These are phyloP conservation scores for Mucor sp. DNA, from an alignment of 371 early-diverging fungal genomes.

Conservation along the genomic window DNA sequence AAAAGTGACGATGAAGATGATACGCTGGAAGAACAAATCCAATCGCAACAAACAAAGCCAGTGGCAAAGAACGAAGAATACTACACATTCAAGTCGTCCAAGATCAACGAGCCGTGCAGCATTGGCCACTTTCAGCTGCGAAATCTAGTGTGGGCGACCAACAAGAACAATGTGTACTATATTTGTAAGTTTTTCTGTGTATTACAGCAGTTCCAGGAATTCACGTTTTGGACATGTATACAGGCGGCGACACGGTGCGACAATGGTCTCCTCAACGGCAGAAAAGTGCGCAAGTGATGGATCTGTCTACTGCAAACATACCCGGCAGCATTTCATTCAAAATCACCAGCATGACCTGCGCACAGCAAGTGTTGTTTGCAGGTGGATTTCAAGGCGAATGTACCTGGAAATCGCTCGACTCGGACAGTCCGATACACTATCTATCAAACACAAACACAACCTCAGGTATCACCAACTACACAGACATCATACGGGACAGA, in stretches of 20 bases:
- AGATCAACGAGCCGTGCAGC: constrained; percentile 37
- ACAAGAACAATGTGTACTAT: constrained; percentile 73
- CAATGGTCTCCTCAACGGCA: constrained; percentile 69
- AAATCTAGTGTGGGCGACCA: constrained; percentile 73
- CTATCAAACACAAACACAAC: neutral
- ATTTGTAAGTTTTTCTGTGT: constrained; percentile 44
- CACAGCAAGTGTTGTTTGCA: constrained; percentile 41
- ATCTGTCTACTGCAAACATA: constrained; percentile 40
- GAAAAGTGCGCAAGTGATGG: constrained; percentile 48
- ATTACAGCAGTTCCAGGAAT: neutral
- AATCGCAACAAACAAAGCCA: constrained; percentile 9
- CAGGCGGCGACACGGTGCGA: constrained; percentile 55
- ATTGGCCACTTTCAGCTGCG: constrained; percentile 77
- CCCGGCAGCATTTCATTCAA: constrained; percentile 38
- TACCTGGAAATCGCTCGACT: neutral
- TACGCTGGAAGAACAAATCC: constrained; percentile 4
- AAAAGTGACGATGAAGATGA: constrained; percentile 18
- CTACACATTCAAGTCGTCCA: constrained; percentile 45
- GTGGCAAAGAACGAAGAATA: constrained; percentile 30
- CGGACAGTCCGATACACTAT: neutral
- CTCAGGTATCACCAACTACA: constrained; percentile 69
- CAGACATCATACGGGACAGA: constrained; percentile 46
- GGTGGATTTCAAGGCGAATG: constrained; percentile 45
- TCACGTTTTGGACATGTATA: constrained; percentile 7
- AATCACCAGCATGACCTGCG: constrained; percentile 70